Conservation (phyloP, 2,329 filamentous ascomycete genomes). For the Myriosclerotinia duriaeana region DNA sequence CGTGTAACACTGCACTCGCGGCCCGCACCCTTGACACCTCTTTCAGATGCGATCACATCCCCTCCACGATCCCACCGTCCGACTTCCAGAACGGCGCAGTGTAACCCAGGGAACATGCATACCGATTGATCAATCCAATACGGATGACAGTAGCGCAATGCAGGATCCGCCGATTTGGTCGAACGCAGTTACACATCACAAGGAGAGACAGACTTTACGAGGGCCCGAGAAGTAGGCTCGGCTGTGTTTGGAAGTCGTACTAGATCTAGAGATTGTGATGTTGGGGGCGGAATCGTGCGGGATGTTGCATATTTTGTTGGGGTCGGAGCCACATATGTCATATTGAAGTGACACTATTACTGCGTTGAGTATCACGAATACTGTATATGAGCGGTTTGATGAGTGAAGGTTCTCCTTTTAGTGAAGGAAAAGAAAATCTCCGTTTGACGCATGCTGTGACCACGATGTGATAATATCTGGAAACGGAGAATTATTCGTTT, state of each 20-base stretch:
- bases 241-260: slow-evolving; percentile 11
- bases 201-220: slow-evolving; percentile 17
- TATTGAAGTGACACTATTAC: slow-evolving; percentile 10
- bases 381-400: slow-evolving; percentile 5
- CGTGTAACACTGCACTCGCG: slow-evolving; percentile 17
- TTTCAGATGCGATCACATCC: slow-evolving; percentile 10
- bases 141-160: slow-evolving; percentile 15
- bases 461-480: slow-evolving; percentile 13
- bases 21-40: slow-evolving; percentile 14
- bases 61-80: slow-evolving; percentile 10
- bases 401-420: not conserved
- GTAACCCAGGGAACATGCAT: slow-evolving; percentile 17
- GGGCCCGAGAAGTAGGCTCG: slow-evolving; percentile 8
- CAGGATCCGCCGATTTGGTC: slow-evolving; percentile 19
- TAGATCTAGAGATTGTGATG: slow-evolving; percentile 12
- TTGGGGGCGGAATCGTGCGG: slow-evolving; percentile 23
- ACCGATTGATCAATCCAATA: slow-evolving; percentile 16
- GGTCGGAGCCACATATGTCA: slow-evolving; percentile 21
- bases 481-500: slow-evolving; percentile 9
- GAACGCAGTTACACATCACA: slow-evolving; percentile 11
- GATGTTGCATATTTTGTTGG: slow-evolving; percentile 14
- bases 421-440: slow-evolving; percentile 2
- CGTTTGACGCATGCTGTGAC: slow-evolving; percentile 21
- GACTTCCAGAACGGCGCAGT: slow-evolving; percentile 8
- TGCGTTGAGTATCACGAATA: slow-evolving; percentile 2